phyloP scores from a whole-genome alignment of 1,139 yeast genomes.

The Suhomyces taliae region DNA sequence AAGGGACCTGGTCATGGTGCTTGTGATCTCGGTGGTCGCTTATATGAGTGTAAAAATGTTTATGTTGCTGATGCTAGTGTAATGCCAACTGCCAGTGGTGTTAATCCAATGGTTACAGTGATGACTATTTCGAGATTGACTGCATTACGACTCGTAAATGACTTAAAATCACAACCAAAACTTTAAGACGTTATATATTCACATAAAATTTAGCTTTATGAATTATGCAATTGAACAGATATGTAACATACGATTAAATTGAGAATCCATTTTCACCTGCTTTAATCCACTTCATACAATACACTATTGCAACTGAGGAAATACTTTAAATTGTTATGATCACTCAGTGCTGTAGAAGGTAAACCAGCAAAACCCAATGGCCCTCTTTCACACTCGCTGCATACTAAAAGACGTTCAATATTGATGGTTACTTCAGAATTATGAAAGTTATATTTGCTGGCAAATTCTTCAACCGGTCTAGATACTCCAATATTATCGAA shows the following conservation, averaged over 20 bases:
- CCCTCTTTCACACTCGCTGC: constrained; percentile 76
- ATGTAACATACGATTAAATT: too few species aligned
- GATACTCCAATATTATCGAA: constrained; percentile 79
- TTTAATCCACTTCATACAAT: constrained; percentile 26
- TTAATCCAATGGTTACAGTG: constrained; percentile 51
- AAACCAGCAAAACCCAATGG: constrained; percentile 68
- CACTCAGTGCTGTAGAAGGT: constrained; percentile 21
- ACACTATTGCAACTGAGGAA: constrained; percentile 48
- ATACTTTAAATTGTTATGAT: constrained; percentile 42
- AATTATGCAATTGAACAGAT: background rate
- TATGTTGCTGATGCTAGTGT: constrained; percentile 58
- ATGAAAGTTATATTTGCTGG: constrained; percentile 11
- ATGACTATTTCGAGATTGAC: constrained; percentile 44
- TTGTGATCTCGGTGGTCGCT: constrained; percentile 47
- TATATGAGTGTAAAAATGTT: constrained; percentile 53
- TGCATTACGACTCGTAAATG: constrained; percentile 35
- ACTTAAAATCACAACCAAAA: constrained; percentile 31
- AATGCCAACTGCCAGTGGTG: constrained; percentile 62
- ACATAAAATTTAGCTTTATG: background rate
- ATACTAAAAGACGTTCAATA: constrained; percentile 53
- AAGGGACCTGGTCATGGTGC: constrained; percentile 53
- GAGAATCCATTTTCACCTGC: too few species aligned
- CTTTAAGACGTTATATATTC: constrained; percentile 17
- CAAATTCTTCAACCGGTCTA: constrained; percentile 35
- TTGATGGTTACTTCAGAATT: constrained; percentile 13